These are phyloP conservation scores for Leucosporidium creatinivorum DNA, from an alignment of 768 basidiomycete genomes.

Conservation along the genomic window DNA sequence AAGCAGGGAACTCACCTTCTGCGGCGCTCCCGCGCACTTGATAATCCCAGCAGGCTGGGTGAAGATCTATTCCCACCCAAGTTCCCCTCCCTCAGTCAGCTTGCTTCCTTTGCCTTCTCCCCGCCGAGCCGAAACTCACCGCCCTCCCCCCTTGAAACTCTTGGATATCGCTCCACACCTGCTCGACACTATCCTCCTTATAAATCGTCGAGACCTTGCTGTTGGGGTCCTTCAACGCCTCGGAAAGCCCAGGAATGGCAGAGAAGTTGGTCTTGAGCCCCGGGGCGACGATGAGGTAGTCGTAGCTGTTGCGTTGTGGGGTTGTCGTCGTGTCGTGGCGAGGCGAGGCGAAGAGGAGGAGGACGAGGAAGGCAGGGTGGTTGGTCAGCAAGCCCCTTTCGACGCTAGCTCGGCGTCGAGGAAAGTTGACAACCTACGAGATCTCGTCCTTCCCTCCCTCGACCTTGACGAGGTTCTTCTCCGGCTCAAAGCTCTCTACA, in stretches of 20 bases:
- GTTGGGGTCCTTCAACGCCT: constrained; percentile 65
- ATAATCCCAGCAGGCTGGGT: constrained; percentile 87
- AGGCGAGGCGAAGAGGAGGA: not conserved
- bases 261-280: constrained; percentile 83
- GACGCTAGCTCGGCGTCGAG: too few species aligned
- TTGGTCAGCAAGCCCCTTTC: not conserved
- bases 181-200: constrained; percentile 81
- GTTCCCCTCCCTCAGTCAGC: not conserved
- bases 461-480: constrained; percentile 62
- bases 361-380: not conserved
- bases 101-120: not conserved
- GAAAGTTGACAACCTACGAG: constrained; percentile 35
- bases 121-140: not conserved
- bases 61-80: constrained; percentile 51
- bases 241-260: constrained; percentile 61
- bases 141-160: constrained; percentile 68
- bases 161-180: constrained; percentile 76
- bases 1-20: constrained; percentile 52
- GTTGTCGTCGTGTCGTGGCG: not conserved
- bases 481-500: constrained; percentile 59
- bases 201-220: constrained; percentile 89
- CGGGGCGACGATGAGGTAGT: constrained; percentile 77
- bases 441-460: constrained; percentile 55
- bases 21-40: constrained; percentile 65
- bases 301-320: constrained; percentile 54